phyloP scores from a whole-genome alignment of 768 basidiomycete genomes.

The Chalciporus piperatus region DNA sequence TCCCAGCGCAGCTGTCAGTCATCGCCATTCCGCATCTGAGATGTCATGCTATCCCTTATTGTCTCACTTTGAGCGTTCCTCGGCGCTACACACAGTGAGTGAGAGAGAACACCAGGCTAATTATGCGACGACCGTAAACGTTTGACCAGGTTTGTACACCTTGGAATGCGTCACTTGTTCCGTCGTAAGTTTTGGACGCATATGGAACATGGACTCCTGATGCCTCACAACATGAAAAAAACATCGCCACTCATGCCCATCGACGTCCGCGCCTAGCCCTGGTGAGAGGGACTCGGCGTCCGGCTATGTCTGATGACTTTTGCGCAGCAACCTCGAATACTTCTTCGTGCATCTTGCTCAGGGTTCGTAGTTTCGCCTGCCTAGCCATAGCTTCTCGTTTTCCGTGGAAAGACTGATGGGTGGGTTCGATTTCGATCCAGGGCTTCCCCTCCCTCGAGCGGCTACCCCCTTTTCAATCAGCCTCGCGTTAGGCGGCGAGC shows the following conservation, averaged over 20 bases:
- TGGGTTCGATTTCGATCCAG: constrained; percentile 17
- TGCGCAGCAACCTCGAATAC: constrained; percentile 19
- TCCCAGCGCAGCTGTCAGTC: constrained; percentile 9
- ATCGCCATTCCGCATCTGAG: constrained; percentile 8
- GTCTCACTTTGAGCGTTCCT: neutral
- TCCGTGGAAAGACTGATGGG: neutral
- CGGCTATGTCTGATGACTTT: constrained; percentile 5
- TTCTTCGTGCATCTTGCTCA: constrained; percentile 10
- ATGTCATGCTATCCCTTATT: neutral
- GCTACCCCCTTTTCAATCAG: constrained; percentile 1
- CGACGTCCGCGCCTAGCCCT: constrained; percentile 1
- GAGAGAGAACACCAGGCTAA: constrained; percentile 8
- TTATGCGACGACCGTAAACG: constrained; percentile 8
- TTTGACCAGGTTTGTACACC: constrained; percentile 6
- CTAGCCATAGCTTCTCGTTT: constrained; percentile 1
- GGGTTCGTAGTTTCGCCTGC: constrained; percentile 15
- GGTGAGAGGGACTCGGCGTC: constrained; percentile 4
- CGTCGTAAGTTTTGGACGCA: neutral
- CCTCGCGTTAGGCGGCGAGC: constrained; percentile 13
- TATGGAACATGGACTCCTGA: neutral
- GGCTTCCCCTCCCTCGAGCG: constrained; percentile 5
- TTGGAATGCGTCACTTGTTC: constrained; percentile 6
- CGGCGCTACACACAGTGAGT: constrained; percentile 4
- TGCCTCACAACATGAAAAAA: no score
- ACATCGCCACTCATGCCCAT: constrained; percentile 10